These are phyloP conservation scores for Lepiota venenata DNA, from an alignment of 768 basidiomycete genomes.

Conservation along the genomic window DNA sequence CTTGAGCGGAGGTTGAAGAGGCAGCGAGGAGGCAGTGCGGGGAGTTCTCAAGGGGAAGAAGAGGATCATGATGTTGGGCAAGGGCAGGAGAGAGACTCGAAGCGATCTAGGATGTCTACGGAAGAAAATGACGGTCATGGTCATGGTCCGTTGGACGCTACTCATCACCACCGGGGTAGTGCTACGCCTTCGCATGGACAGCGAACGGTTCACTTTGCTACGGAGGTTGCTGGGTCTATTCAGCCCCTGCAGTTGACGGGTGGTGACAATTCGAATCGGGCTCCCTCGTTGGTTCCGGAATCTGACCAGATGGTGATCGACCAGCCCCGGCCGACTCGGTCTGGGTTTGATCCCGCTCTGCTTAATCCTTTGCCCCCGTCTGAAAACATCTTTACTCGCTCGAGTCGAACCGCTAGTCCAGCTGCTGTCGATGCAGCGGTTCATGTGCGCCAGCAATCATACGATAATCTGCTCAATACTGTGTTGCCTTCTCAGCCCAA, in stretches of 20 bases:
- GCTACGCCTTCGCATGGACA: conserved; percentile 23
- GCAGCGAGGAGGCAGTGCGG: conserved; percentile 50
- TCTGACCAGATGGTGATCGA: conserved; percentile 38
- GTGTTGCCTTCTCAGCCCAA: not conserved
- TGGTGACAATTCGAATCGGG: too few species aligned
- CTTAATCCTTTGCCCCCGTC: conserved; percentile 46
- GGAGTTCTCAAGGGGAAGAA: conserved; percentile 50
- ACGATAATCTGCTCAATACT: not conserved
- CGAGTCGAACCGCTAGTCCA: conserved; percentile 8
- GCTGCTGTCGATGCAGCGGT: not conserved
- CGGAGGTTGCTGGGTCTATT: conserved; percentile 25
- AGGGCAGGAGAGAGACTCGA: conserved; percentile 44
- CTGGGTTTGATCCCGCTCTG: conserved; percentile 43
- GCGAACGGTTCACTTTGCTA: conserved; percentile 20
- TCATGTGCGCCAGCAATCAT: not conserved
- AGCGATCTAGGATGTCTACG: conserved; percentile 49
- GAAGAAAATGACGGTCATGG: conserved; percentile 47
- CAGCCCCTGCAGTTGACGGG: conserved; percentile 11
- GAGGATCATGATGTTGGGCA: conserved; percentile 37
- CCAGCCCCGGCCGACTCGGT: conserved; percentile 26
- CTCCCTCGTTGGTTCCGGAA: not conserved
- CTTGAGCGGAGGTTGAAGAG: conserved; percentile 76
- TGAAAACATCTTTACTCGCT: conserved; percentile 2
- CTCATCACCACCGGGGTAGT: conserved; percentile 18
- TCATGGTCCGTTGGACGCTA: conserved; percentile 46